Base-by-base conservation (phyloP, 2,329 filamentous ascomycete genomes). In the Blastomyces gilchristii region DNA sequence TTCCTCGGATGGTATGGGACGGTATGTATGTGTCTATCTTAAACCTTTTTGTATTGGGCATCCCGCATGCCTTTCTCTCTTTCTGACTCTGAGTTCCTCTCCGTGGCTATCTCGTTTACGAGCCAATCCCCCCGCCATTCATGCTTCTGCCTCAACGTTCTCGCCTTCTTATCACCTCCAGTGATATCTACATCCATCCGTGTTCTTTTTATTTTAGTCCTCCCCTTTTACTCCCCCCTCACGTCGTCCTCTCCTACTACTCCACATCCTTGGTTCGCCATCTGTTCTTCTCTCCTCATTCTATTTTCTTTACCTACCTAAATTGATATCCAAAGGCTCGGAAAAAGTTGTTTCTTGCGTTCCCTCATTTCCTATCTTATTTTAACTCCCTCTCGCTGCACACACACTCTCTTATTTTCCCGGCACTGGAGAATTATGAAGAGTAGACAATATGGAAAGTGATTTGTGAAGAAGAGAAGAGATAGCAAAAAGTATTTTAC, bases 311-410 rank as follows among this genome's bases (percentile, higher is more conserved):
- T 58, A 18, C 22, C 25, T 39, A 59, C 52, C 31, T 61, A 6
- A 31, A 31, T 31, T 31, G 49, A 49, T 62, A 53, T 61, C 54
- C 62, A 12, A 37, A 39, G 34, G 45, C 47, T 45, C 53, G 18
- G 53, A 37, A 63, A 58, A 63, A 58, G 54, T 59, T 31, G 16
- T 9, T 49, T 58, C n/a, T 28, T 37, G 31, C 31, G 5, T n/a
- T 50, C 49, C 28, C 39, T 54, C 52, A 25, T 34, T 16, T 53
- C 34, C n/a, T 62, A 3, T 18, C 43, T 31, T 31, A 31, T 31
- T 31, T 31, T 6, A 31, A 31, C 31, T 31, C 31, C 5, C 31
- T 31, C 31, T 31, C 31, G 31, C 31, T 31, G 2, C 31, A 31
- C 31, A 31, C 5, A 31, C 31, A 2, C 31, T 6, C 31, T 31